Percentiles rank a stretch among this genome's conserved stretches.
Evolutionary conservation across 305 asterid genomes (phyloP).

Genomic region (Fraxinus angustifolia): DNA sequence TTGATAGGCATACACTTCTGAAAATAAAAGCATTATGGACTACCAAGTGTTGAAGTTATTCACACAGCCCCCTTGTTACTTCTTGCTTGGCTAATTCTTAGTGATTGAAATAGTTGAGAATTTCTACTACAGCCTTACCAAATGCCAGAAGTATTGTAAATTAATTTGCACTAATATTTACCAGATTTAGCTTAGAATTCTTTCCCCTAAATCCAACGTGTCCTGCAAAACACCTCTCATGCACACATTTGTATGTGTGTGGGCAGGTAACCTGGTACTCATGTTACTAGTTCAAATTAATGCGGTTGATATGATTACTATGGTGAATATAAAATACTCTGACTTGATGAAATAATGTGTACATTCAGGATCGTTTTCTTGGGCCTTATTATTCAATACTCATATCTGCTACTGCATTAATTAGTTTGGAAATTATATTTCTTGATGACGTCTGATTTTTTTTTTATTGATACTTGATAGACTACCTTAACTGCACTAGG

Average conservation of each 20-base stretch:
- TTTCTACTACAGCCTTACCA: slow-evolving; percentile 12
- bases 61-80: not conserved
- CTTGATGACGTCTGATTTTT: slow-evolving; percentile 16
- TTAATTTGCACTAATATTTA: not conserved
- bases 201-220: not conserved
- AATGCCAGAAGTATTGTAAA: not conserved
- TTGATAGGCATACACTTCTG: not conserved
- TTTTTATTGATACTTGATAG: slow-evolving; percentile 35
- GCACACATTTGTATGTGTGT: not conserved
- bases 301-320: not conserved
- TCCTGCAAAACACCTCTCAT: not conserved
- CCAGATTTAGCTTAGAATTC: not conserved
- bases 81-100: slow-evolving; percentile 13
- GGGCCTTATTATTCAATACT: not conserved
- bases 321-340: not conserved
- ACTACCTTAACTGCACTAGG: slow-evolving; percentile 74
- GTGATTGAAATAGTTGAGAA: not conserved
- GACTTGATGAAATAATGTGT: not conserved
- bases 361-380: not conserved
- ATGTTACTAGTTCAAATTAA: not conserved
- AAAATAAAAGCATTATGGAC: not conserved
- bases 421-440: slow-evolving; percentile 7
- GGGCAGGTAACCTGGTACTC: not conserved
- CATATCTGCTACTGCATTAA: slow-evolving; percentile 13
- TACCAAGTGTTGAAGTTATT: not conserved